Evolutionary conservation across 169 alveolate genomes (phyloP).

Genomic region (Hammondia hammondi): DNA sequence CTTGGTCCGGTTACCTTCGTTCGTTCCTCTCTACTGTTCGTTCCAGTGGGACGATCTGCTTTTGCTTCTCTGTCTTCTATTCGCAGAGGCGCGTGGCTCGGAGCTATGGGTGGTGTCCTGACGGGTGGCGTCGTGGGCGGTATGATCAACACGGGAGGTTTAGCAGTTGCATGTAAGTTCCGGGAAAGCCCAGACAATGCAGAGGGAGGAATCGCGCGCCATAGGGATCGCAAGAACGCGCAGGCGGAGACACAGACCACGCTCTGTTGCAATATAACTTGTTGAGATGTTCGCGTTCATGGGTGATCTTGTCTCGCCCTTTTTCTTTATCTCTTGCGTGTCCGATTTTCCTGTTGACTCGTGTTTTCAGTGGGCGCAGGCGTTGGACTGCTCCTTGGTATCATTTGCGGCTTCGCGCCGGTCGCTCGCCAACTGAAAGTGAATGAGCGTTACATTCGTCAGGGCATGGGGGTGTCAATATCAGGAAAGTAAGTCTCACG

Average conservation of each 20-base stretch:
- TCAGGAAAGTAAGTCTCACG: background rate
- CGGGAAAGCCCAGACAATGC: background rate
- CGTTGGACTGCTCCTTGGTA: conserved; percentile 72
- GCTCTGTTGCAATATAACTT: background rate
- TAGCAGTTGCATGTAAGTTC: conserved; percentile 39
- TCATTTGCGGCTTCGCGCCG: conserved; percentile 75
- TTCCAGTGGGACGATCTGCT: background rate
- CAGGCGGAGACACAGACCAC: too few relatives aligned
- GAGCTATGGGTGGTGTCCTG: conserved; percentile 50
- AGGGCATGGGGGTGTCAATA: conserved; percentile 57
- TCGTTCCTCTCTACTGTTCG: background rate
- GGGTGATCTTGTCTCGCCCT: background rate
- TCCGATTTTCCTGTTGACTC: background rate
- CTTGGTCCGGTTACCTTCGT: too few relatives aligned
- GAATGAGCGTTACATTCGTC: conserved; percentile 76
- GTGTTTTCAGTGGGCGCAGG: conserved; percentile 69
- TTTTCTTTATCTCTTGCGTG: background rate
- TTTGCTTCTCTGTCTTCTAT: background rate
- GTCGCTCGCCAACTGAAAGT: conserved; percentile 74
- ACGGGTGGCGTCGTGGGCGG: conserved; percentile 45
- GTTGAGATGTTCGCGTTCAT: background rate
- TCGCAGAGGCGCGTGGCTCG: conserved; percentile 56
- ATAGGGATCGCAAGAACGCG: too few relatives aligned
- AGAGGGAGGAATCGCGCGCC: too few relatives aligned
- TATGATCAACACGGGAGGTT: background rate